Evolutionary conservation across 2,329 filamentous ascomycete genomes (phyloP), one percentile per base, ranked within the genome.

Genomic region (Didymella segeticola): DNA sequence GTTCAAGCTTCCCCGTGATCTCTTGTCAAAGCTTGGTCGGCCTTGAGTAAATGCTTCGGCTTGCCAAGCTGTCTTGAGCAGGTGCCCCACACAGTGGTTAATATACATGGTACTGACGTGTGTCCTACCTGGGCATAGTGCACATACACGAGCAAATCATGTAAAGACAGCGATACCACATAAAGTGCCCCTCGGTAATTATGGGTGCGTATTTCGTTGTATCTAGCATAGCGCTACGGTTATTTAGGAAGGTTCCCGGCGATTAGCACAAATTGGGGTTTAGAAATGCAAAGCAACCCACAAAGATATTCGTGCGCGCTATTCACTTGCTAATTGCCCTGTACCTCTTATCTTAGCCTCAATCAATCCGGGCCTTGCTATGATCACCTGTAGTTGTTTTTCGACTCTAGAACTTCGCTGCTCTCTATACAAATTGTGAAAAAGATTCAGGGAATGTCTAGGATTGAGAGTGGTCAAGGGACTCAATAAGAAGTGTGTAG

Each of bases 61-160:
- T 34, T 36, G 53, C 47, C 53, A 56, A 57, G 48, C 54, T 49
- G 34, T 49, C 43, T 49, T 49, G 17, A 27, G 47, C n/a, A 53
- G 39, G 45, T 49, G 31, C 34, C 43, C n/a, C 15, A 25, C 12
- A 19, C 8, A 26, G 33, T 31, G 41, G 42, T 20, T 29, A 26
- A 26, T 39, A 43, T 51, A 23, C 15, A 50, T 30, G 12, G 4
- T 38, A 15, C 17, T 33, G 26, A 41, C 33, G 42, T 15, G 20
- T 25, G 14, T 33, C 22, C 36, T 43, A 12, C 42, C 37, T 37
- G 11, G 30, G 15, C 29, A 34, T 47, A 25, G 37, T 43, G 33
- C 9, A 12, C 17, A 20, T 26, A 2, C 9, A 17, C 36, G 31
- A 20, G 36, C 47, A 19, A 43, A 47, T 51, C 14, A 15, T 29